Base-by-base conservation (phyloP, 441 rosid genomes). In the Populus hybrid region DNA sequence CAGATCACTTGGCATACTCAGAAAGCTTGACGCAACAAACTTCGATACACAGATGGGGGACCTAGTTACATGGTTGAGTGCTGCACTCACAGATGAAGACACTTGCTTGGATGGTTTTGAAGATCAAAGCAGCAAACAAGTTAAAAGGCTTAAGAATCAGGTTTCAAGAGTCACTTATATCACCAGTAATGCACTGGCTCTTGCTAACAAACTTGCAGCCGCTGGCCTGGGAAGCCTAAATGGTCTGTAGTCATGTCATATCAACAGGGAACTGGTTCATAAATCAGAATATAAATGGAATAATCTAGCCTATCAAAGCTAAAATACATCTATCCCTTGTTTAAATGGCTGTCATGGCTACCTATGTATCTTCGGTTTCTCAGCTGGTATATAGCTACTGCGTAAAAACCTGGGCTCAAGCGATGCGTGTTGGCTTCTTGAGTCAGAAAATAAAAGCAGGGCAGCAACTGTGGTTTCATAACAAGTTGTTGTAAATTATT, bases 71-170 rank as follows among this genome's bases (percentile, higher is more conserved):
- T 95, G 94, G 93, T 75, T 92, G 73, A 95, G 98, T 79, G 79
- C 95, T 57, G 78, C 94, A 5, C 84, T 95, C 23, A 93, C 98
- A 0, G 87, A 93, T 59, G 88, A 84, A 36, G 90, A 88, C 69
- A 95, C 98, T 67, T 93, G 98, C 84, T 73, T 89, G 77, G 98
- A 91, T 78, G 99, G 97, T 42, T 91, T 91, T 75, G 89, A 82
- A 23, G 89, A 84, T 18, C 77, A 71, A 23, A 82, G 34, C 11
- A 81, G 81, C 21, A 78, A 66, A 18, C 87, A 75, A 42, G 85
- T 88, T 53, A 79, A 75, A 76, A 46, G 75, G 81, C 32, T 91
- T 57, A 80, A 77, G n/a, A 75, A 74, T 26, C 87, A 83, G 79
- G 94, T 91, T 63, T 57, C 81, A 5, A 89, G 73, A 67, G 81